Evolutionary conservation across 495 filamentous ascomycete species (phyloP), one percentile per base, ranked within the genome.

Genomic region (Talaromyces wortmannii): DNA sequence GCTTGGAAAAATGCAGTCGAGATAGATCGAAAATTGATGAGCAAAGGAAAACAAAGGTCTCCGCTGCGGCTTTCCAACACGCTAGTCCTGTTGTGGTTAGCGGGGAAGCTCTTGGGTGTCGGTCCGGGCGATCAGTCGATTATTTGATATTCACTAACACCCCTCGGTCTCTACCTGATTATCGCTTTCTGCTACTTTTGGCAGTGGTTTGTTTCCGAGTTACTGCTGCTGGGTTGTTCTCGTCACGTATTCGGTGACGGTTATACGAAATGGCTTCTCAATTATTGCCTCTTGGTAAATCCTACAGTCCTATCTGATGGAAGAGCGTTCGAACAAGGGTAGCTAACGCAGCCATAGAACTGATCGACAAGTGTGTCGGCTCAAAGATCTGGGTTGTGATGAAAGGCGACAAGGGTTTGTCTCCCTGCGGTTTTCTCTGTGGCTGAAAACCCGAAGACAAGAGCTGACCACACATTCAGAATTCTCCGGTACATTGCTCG

Each of bases 341-440:
- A 55, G 43, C 63, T 69, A 55, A 69, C 53, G 45, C 32, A 11
- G 51, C 45, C 56, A 62, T 63, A 97, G 94, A 98, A 71, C 80
- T 98, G 63, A 96, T 98, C 73, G 94, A 98, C 74, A 96, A 97
- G 72, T 97, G 95, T 71, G 90, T 97, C 55, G 94, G 95, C 40
- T 97, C 92, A 17, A 86, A 85, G 61, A 96, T 98, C 70, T 97
- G 94, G 94, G 91, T 98, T 55, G 83, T 98, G 70, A 97, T 97
- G 94, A 97, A 97, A 74, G 90, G 91, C 57, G 94, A 97, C 70
- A 97, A 97, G 78, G 94, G 94, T 87, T 67, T 59, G 55, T 45
- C 44, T 23, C 32, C 51, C 12, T 17, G 16, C n/a, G 17, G 10
- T 46, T 53, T 42, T 12, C 12, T 15, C 2, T 31, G 47, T 53